A percentile compares a stretch with the other conserved stretches of the same genome.
These are phyloP conservation scores for Pseudogymnoascus sp. DNA, from an alignment of 2,329 filamentous ascomycete genomes.

Conservation along the genomic window DNA sequence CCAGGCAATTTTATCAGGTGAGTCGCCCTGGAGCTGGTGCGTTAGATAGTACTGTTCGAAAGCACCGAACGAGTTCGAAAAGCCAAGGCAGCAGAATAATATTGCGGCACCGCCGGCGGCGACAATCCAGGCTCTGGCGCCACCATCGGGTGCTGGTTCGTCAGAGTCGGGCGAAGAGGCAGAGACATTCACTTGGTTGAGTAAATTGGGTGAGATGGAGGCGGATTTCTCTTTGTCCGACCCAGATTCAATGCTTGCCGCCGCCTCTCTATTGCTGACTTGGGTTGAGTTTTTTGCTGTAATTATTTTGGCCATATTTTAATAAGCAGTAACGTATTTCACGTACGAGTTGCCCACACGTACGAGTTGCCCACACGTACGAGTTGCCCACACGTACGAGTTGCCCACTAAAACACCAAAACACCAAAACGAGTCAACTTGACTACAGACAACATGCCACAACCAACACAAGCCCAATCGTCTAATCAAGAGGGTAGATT, in stretches of 20 bases:
- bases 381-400: too few species aligned
- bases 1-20: slow-evolving; percentile 48
- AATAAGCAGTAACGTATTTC: too few species aligned
- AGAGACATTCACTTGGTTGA: slow-evolving; percentile 27
- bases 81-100: slow-evolving; percentile 26
- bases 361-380: too few species aligned
- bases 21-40: slow-evolving; percentile 38
- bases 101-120: slow-evolving; percentile 10
- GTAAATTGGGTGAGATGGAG: slow-evolving; percentile 31
- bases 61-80: slow-evolving; percentile 38
- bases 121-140: slow-evolving; percentile 11
- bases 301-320: not conserved
- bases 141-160: slow-evolving; percentile 17
- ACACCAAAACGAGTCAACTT: too few species aligned
- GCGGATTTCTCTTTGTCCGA: slow-evolving; percentile 25
- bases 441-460: too few species aligned
- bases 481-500: too few species aligned
- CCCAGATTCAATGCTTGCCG: not conserved
- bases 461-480: too few species aligned
- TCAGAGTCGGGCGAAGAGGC: slow-evolving; percentile 34
- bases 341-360: too few species aligned
- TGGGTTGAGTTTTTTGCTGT: not conserved
- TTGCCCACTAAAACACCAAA: too few species aligned
- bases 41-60: slow-evolving; percentile 50
- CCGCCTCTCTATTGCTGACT: too few species aligned